phyloP scores from a whole-genome alignment of 768 basidiomycete species.

The Suillus discolor region DNA sequence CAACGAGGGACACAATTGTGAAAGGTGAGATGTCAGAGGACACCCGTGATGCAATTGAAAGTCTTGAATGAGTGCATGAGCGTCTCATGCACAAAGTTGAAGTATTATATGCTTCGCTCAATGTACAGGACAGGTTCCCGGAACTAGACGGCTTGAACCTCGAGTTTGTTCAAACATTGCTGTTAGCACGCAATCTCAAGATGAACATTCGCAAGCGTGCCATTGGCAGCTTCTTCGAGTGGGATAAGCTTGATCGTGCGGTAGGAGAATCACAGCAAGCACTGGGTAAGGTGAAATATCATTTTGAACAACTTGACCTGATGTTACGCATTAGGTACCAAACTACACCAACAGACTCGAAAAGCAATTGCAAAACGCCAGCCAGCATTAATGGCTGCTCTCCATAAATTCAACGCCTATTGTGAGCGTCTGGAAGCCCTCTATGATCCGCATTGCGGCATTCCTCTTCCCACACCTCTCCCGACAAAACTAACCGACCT shows the following conservation, averaged over 20 bases:
- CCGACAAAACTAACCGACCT: constrained; percentile 25
- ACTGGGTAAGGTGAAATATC: constrained; percentile 29
- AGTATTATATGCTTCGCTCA: constrained; percentile 35
- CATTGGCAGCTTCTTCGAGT: constrained; percentile 33
- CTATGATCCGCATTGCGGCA: constrained; percentile 15
- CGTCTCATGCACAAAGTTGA: constrained; percentile 29
- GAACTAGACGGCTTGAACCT: constrained; percentile 31
- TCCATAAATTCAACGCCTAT: not conserved
- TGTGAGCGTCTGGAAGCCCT: not conserved
- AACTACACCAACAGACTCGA: constrained; percentile 22
- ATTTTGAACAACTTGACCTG: constrained; percentile 21
- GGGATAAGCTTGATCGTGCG: constrained; percentile 38
- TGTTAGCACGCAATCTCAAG: constrained; percentile 11
- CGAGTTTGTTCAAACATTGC: constrained; percentile 10
- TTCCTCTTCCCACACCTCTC: constrained; percentile 36
- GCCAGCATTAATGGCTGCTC: not conserved
- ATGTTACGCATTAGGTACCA: constrained; percentile 19
- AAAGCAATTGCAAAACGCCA: constrained; percentile 3
- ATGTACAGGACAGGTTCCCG: constrained; percentile 34
- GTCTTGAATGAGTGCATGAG: constrained; percentile 20
- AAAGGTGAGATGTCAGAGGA: constrained; percentile 6
- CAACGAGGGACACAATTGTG: constrained; percentile 12
- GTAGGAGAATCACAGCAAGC: constrained; percentile 32
- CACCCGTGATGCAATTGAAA: constrained; percentile 18
- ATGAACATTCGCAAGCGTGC: constrained; percentile 12